These are phyloP conservation scores for Azolla pinnata DNA, from an alignment of 75 land plant genomes.

Conservation along the genomic window DNA sequence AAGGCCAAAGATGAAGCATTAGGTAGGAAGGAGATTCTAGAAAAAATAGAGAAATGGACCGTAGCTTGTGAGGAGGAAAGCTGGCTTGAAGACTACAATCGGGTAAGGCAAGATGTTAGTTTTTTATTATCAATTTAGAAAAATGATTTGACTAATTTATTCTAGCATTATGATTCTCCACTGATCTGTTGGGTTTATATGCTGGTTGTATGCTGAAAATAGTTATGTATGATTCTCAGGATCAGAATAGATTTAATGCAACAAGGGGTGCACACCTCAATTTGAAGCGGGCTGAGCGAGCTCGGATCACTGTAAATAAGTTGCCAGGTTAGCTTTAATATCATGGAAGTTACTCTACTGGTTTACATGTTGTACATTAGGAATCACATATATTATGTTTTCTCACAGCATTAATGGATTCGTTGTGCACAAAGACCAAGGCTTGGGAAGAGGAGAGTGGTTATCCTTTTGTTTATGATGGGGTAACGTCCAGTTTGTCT, in stretches of 20 bases:
- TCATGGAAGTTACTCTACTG: neutral
- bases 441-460: constrained; percentile 13
- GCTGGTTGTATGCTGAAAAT: too few relatives aligned
- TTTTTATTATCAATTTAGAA: too few relatives aligned
- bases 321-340: constrained; percentile 17
- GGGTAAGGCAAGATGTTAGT: too few relatives aligned
- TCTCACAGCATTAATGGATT: constrained; percentile 10
- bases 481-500: constrained; percentile 5
- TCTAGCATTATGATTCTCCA: too few relatives aligned
- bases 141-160: too few relatives aligned
- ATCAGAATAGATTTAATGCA: constrained; percentile 56
- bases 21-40: constrained; percentile 62
- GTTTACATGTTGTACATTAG: neutral
- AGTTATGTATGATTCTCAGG: too few relatives aligned
- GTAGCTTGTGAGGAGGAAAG: constrained; percentile 54
- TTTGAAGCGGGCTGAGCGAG: constrained; percentile 72
- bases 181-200: too few relatives aligned
- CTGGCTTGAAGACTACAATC: constrained; percentile 79
- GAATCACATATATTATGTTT: too few relatives aligned
- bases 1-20: constrained; percentile 54
- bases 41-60: constrained; percentile 59
- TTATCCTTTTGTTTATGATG: constrained; percentile 9
- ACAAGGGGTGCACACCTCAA: constrained; percentile 55
- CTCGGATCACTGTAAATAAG: constrained; percentile 41
- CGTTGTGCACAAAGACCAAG: constrained; percentile 11